phyloP scores from a whole-genome alignment of 805 yeast genomes.

The Tanozyma kutaoensis region DNA sequence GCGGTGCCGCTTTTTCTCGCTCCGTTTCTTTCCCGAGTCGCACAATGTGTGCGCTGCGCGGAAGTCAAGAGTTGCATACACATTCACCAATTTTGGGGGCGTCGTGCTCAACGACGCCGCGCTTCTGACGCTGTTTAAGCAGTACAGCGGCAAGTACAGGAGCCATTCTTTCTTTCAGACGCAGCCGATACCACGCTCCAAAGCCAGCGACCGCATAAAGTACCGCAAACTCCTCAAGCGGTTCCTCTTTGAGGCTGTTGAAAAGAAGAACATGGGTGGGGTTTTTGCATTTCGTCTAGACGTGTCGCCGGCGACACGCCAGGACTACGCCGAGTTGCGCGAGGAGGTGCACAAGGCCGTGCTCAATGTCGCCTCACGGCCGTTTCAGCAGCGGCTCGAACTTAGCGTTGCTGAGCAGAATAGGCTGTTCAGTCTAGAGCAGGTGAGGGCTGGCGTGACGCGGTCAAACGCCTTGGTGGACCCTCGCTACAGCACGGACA shows the following conservation, averaged over 20 bases:
- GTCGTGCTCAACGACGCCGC: conserved; percentile 12
- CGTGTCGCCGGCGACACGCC: no score
- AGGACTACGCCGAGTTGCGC: no score
- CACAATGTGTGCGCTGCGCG: conserved; percentile 16
- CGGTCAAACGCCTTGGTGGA: no score
- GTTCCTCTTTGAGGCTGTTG: conserved; percentile 2
- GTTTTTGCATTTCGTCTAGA: neutral
- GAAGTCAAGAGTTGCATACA: conserved; percentile 25
- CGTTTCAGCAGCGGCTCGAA: no score
- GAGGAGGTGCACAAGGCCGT: no score
- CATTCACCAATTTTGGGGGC: conserved; percentile 16
- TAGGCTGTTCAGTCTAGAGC: no score
- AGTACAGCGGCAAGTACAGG: conserved; percentile 16
- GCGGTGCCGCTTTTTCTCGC: conserved; percentile 9
- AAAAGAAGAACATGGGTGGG: conserved; percentile 20
- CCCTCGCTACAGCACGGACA: no score
- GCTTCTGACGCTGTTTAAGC: conserved; percentile 8
- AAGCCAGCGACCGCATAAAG: conserved; percentile 17
- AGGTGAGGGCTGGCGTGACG: no score
- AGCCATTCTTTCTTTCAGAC: conserved; percentile 10
- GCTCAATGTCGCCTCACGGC: no score
- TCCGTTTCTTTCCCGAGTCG: conserved; percentile 15
- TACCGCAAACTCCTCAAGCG: conserved; percentile 23
- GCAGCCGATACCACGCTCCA: conserved; percentile 14
- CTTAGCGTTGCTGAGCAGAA: no score